Base-by-base conservation (phyloP, 345 rosid species). In the Salix caprea region DNA sequence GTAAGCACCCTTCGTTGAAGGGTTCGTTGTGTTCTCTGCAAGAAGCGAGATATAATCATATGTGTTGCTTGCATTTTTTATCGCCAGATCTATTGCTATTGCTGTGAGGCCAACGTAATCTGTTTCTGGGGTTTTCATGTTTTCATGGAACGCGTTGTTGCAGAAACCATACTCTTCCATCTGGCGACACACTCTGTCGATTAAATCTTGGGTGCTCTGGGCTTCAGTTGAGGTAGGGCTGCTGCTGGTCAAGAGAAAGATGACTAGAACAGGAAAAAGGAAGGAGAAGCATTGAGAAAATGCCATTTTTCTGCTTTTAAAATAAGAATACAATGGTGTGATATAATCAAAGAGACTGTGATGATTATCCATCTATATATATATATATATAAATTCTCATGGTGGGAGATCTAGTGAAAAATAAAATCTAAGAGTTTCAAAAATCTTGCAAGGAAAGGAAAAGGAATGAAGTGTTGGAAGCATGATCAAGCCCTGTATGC, bases 161-260 rank as follows among this genome's bases (percentile, higher is more conserved):
- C 71, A 68, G 32, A 68, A 68, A 68, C 71, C 71, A 13, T 37
- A 68, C 16, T 68, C 71, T n/a, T 68, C 71, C 71, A 68, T 39
- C 26, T 40, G 71, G 11, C 28, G 14, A 23, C 52, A 68, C 16
- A 68, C 30, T 12, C 42, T 23, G 11, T 68, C 52, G 52, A 68
- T 68, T 44, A 42, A 12, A 19, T 4, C 52, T 42, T 68, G 71
- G 71, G 71, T 23, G 8, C 12, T 48, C 11, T 24, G 50, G 28
- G 62, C 62, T 37, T 68, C 71, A 65, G n/a, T 65, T 7, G 6
- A 28, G 40, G 68, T 1, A 65, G 68, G 39, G 19, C 7, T 65
- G 68, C n/a, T 30, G 19, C 1, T 65, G 68, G n/a, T 65, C 37
- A 65, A 6, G 37, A 65, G 11, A 30, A 26, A 28, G n/a, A 26